phyloP scores from a whole-genome alignment of 495 filamentous ascomycete genomes.

The Penicillium canariense region DNA sequence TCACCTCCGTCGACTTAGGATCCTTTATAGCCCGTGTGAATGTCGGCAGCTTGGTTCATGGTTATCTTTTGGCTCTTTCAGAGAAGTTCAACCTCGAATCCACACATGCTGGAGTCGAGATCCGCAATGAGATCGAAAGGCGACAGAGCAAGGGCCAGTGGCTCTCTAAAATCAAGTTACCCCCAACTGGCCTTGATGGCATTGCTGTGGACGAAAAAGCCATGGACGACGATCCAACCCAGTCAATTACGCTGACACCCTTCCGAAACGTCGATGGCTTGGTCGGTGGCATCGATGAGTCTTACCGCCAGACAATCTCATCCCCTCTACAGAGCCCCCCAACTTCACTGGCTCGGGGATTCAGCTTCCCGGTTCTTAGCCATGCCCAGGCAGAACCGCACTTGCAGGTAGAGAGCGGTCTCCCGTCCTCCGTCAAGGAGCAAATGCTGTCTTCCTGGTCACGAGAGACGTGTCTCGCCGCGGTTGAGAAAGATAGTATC shows the following conservation, averaged over 20 bases:
- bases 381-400: constrained; percentile 22
- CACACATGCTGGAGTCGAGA: constrained; percentile 60
- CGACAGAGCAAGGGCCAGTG: constrained; percentile 70
- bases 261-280: constrained; percentile 52
- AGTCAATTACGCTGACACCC: constrained; percentile 28
- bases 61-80: constrained; percentile 77
- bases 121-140: constrained; percentile 72
- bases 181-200: constrained; percentile 49
- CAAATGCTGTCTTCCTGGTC: constrained; percentile 77
- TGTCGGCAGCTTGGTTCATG: constrained; percentile 78
- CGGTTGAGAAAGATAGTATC: constrained; percentile 63
- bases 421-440: constrained; percentile 52
- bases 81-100: constrained; percentile 76
- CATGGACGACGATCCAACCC: constrained; percentile 8
- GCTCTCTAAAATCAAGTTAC: constrained; percentile 62
- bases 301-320: constrained; percentile 56
- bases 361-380: constrained; percentile 59
- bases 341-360: constrained; percentile 64
- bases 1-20: constrained; percentile 51
- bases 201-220: constrained; percentile 34
- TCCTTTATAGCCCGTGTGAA: constrained; percentile 64
- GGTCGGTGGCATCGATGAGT: constrained; percentile 66
- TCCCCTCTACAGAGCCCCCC: constrained; percentile 69
- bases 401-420: constrained; percentile 37
- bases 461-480: constrained; percentile 64